A percentile compares a stretch with the other conserved stretches of the same genome.
Conservation (phyloP, 495 filamentous ascomycete species). For the Collariella sp. region DNA sequence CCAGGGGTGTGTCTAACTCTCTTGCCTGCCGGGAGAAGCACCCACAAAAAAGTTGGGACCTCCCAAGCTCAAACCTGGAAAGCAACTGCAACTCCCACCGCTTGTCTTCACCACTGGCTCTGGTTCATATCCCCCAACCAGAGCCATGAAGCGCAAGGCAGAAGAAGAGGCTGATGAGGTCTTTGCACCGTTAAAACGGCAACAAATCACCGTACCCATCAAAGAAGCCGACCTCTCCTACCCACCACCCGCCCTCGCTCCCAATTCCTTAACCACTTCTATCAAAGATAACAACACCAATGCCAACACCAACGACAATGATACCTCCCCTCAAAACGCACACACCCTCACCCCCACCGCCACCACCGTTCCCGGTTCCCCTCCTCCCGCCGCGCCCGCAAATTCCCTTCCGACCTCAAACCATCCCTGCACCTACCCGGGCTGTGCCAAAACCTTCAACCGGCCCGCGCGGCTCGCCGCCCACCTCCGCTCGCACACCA, state of each 20-base stretch:
- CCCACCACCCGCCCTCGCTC: neutral
- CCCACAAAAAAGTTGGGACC: constrained; percentile 22
- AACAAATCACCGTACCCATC: neutral
- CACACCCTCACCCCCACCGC: constrained; percentile 14
- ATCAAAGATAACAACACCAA: constrained; percentile 7
- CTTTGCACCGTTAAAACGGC: constrained; percentile 3
- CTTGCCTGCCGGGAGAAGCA: constrained; percentile 15
- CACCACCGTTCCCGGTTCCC: constrained; percentile 40
- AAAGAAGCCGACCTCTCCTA: neutral
- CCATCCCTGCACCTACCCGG: constrained; percentile 55
- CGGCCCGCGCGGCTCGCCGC: constrained; percentile 70
- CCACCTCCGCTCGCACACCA: constrained; percentile 71
- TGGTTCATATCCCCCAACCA: neutral
- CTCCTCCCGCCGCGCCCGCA: constrained; percentile 46
- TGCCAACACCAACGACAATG: neutral
- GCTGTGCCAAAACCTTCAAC: constrained; percentile 78
- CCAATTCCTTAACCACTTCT: constrained; percentile 5
- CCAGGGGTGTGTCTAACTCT: neutral
- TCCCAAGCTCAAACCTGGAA: neutral
- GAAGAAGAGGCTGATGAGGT: neutral
- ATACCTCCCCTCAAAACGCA: neutral
- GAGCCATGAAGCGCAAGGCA: constrained; percentile 15
- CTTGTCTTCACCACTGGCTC: neutral
- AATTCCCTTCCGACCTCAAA: constrained; percentile 64
- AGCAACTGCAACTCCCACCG: neutral